These are phyloP conservation scores for Torulaspora pretoriensis DNA, from an alignment of 1,139 yeast genomes.

Conservation along the genomic window DNA sequence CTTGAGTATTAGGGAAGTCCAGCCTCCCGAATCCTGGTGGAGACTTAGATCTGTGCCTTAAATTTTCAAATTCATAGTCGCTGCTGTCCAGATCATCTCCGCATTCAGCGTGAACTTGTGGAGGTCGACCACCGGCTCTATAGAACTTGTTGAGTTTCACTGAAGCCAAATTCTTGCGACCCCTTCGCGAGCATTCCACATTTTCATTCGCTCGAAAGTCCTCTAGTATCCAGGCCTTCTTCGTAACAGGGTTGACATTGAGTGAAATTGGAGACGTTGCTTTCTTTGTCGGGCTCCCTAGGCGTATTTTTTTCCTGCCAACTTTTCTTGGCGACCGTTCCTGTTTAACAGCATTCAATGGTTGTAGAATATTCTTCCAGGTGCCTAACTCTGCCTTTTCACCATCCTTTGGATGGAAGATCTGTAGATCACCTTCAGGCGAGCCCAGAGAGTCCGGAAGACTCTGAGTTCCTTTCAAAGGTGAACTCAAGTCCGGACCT, in stretches of 20 bases:
- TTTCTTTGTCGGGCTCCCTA: constrained; percentile 2
- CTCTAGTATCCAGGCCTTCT: constrained; percentile 36
- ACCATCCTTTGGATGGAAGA: neutral
- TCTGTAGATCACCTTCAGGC: neutral
- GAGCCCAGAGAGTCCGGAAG: constrained; percentile 10
- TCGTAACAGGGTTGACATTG: constrained; percentile 35
- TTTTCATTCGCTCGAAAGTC: constrained; percentile 33
- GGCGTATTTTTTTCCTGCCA: constrained; percentile 7
- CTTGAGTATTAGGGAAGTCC: constrained; percentile 62
- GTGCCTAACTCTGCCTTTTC: neutral
- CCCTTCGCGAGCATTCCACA: constrained; percentile 11
- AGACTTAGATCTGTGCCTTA: constrained; percentile 47
- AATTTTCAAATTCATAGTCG: constrained; percentile 27
- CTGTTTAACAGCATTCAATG: neutral
- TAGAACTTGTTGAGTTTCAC: constrained; percentile 19
- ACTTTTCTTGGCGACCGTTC: constrained; percentile 9
- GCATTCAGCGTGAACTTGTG: constrained; percentile 3
- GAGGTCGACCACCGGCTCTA: constrained; percentile 23
- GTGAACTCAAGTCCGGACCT: constrained; percentile 24
- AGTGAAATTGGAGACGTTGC: constrained; percentile 17
- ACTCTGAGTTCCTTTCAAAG: constrained; percentile 18
- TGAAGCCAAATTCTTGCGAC: constrained; percentile 13
- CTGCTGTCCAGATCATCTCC: constrained; percentile 5
- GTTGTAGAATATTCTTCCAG: constrained; percentile 2
- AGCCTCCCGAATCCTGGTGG: constrained; percentile 65